Conservation (phyloP, 1,139 yeast species). For the Diutina pseudorugosa region DNA sequence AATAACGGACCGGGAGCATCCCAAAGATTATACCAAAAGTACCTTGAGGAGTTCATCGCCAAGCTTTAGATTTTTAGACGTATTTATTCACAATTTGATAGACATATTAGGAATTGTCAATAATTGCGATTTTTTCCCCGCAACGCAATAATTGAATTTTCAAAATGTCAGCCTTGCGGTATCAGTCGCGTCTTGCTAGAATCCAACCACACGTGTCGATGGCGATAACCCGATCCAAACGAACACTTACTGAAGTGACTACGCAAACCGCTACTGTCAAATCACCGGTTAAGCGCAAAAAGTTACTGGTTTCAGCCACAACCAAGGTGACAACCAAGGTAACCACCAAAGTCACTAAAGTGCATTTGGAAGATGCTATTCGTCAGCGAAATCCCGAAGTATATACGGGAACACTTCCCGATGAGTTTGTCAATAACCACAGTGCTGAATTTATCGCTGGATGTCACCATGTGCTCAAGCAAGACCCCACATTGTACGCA, state of each 20-base stretch:
- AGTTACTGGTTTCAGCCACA: too few relatives aligned
- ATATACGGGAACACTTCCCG: conserved; percentile 19
- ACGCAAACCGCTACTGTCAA: neutral
- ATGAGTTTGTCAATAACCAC: conserved; percentile 28
- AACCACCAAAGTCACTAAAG: neutral
- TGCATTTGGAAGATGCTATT: neutral
- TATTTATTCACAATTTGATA: neutral
- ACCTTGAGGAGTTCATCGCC: neutral
- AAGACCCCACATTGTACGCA: conserved; percentile 33
- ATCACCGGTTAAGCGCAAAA: too few relatives aligned
- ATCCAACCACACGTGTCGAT: neutral
- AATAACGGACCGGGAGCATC: neutral
- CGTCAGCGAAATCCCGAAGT: neutral
- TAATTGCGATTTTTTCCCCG: too few relatives aligned
- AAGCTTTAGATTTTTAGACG: neutral
- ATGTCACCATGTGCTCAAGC: conserved; percentile 21
- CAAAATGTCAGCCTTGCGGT: neutral
- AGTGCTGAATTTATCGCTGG: conserved; percentile 32
- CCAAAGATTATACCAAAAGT: neutral
- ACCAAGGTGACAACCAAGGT: neutral
- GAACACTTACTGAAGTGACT: neutral
- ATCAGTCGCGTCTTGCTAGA: neutral
- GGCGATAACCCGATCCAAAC: neutral
- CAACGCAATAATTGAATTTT: too few relatives aligned
- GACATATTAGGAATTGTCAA: neutral